These are phyloP conservation scores for Fusarium bulbicola DNA, from an alignment of 2,329 filamentous ascomycete species.

Conservation along the genomic window DNA sequence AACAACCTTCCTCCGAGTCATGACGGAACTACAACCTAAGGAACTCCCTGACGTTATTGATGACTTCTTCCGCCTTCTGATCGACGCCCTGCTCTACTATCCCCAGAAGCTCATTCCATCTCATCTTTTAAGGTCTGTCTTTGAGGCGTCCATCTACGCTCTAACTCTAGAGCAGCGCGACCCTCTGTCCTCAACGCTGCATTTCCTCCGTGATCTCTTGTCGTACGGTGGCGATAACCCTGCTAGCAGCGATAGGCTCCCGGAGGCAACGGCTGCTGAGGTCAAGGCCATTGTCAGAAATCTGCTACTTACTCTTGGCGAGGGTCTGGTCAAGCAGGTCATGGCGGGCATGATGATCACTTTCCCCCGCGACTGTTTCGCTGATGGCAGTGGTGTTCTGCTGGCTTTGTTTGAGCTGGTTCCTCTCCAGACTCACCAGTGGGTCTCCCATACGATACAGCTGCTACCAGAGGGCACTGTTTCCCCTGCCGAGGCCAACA, in stretches of 20 bases:
- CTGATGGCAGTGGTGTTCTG: constrained; percentile 92
- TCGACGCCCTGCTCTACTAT: constrained; percentile 93
- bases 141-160: constrained; percentile 86
- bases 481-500: constrained; percentile 80
- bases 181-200: constrained; percentile 87
- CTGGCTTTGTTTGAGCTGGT: constrained; percentile 88
- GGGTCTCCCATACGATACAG: constrained; percentile 85
- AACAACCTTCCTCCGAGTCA: constrained; percentile 85
- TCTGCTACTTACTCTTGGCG: constrained; percentile 75
- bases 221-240: constrained; percentile 84
- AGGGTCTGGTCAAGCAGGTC: constrained; percentile 84
- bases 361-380: constrained; percentile 94
- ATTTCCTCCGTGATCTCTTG: constrained; percentile 91
- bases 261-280: constrained; percentile 70
- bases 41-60: constrained; percentile 89
- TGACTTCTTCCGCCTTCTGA: constrained; percentile 93
- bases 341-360: constrained; percentile 99
- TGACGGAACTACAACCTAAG: constrained; percentile 80
- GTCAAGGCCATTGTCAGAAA: constrained; percentile 78
- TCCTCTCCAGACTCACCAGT: constrained; percentile 79
- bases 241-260: constrained; percentile 67
- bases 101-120: constrained; percentile 85
- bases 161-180: constrained; percentile 91
- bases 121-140: constrained; percentile 79
- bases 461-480: constrained; percentile 86